Percentiles rank a stretch among this genome's conserved stretches.
Conservation (phyloP, 2,329 filamentous ascomycete species). For the Fusarium sp. region DNA sequence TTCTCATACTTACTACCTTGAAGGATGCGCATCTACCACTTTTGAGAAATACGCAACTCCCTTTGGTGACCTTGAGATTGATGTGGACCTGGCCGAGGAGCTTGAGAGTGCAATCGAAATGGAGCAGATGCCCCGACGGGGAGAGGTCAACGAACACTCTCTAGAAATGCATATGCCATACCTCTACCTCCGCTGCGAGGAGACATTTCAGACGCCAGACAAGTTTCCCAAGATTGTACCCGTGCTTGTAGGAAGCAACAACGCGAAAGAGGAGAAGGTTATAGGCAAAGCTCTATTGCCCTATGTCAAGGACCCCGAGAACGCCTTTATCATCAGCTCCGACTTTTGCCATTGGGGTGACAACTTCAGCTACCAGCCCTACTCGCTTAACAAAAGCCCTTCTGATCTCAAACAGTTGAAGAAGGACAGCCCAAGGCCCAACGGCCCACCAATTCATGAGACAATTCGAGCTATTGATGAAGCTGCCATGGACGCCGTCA, state of each 20-base stretch:
- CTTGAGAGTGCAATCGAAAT: conserved; percentile 55
- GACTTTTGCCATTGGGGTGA: conserved; percentile 98
- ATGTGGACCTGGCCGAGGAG: conserved; percentile 64
- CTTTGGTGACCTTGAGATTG: conserved; percentile 75
- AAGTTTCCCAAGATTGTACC: conserved; percentile 82
- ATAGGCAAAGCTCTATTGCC: conserved; percentile 78
- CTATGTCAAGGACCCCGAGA: conserved; percentile 79
- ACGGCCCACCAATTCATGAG: conserved; percentile 75
- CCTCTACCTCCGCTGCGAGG: conserved; percentile 79
- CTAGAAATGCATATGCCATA: conserved; percentile 97
- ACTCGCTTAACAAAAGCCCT: conserved; percentile 61
- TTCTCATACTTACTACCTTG: conserved; percentile 87
- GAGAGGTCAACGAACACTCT: conserved; percentile 88
- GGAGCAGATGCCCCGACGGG: conserved; percentile 67
- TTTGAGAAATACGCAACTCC: conserved; percentile 80
- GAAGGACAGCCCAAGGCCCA: conserved; percentile 40
- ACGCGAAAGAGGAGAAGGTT: conserved; percentile 71
- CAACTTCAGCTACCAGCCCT: conserved; percentile 84
- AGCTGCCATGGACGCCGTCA: conserved; percentile 84
- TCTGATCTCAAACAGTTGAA: conserved; percentile 49
- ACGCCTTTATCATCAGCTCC: conserved; percentile 88
- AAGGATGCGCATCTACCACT: conserved; percentile 78
- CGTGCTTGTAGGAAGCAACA: conserved; percentile 83
- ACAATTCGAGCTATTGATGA: conserved; percentile 85
- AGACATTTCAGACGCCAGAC: conserved; percentile 60